Evolutionary conservation across 345 rosid species (phyloP), one percentile per base, ranked within the genome.

Genomic region (Arabidopsis arenosa): DNA sequence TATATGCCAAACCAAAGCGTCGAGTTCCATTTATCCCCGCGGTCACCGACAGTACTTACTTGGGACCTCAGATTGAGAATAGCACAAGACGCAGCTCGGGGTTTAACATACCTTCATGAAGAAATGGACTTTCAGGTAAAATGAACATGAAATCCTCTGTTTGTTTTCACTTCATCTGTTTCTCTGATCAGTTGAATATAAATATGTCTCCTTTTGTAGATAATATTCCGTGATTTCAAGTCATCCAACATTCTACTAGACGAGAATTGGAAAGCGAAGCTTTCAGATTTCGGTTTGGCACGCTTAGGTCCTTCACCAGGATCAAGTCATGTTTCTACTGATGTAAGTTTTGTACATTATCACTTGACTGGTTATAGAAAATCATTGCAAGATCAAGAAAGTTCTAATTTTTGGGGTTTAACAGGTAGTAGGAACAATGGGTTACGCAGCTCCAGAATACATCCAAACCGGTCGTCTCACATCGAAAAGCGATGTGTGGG

Each of bases 241-340:
- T 90, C 98, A 5, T 94, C 97, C 0, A 94, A 94, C 77, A 89
- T 94, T 70, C 92, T 94, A 8, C 72, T 90, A 51, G 97, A 90
- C 66, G 93, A 87, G 75, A 82, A 90, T 11, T 92, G 96, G 97
- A 92, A 85, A 40, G 95, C 98, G 4, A 94, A 92, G 88, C 83
- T 94, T 44, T 94, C 98, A 14, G 97, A 94, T 85, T 94, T 94
- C 63, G 98, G 98, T 64, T 75, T 94, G 78, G 98, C 97, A 40
- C 86, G 98, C 66, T 84, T 94, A 77, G 98, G 98, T 36, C 98
- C 97, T 63, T 5, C 84, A 8, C 88, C 87, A 76, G 97, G 98
- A 62, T 75, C 87, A 61, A 94, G 97, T 35, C 98, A 94, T 75
- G 95, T 94, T 72, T 92, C 97, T 7, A 94, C 97, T 41, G 88